phyloP scores from a whole-genome alignment of 129 eudicot genomes.

The Solidago caesia region DNA sequence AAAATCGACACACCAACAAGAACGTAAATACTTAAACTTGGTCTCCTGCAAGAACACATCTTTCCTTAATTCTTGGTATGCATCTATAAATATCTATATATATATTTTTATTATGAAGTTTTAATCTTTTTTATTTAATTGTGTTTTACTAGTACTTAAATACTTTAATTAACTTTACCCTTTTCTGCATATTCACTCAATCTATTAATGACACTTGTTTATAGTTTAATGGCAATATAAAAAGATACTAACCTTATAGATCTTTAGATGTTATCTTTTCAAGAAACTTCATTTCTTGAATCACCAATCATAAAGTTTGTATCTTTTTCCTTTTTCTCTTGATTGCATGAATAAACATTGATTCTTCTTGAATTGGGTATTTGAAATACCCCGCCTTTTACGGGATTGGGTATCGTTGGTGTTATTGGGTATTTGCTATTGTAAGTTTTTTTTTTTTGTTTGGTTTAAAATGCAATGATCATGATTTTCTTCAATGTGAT shows the following conservation, averaged over 20 bases:
- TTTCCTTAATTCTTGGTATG: background rate
- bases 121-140: background rate
- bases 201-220: slow-evolving; percentile 14
- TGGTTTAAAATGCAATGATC: background rate
- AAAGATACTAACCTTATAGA: slow-evolving; percentile 4
- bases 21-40: background rate
- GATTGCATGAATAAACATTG: background rate
- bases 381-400: too few relatives aligned
- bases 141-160: slow-evolving; percentile 1
- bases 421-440: background rate
- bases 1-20: background rate
- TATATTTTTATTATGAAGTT: background rate
- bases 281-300: slow-evolving; percentile 3
- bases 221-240: background rate
- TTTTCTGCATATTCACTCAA: slow-evolving; percentile 27
- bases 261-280: background rate
- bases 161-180: background rate
- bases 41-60: background rate
- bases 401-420: too few relatives aligned
- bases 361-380: background rate
- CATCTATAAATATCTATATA: too few relatives aligned
- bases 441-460: background rate
- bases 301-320: slow-evolving; percentile 15
- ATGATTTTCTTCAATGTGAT: slow-evolving; percentile 10
- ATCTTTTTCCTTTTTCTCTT: background rate